A percentile compares a stretch with the other conserved stretches of the same genome.
These are phyloP conservation scores for Metschnikowia kunwiensis DNA, from an alignment of 805 yeast genomes.

Conservation along the genomic window DNA sequence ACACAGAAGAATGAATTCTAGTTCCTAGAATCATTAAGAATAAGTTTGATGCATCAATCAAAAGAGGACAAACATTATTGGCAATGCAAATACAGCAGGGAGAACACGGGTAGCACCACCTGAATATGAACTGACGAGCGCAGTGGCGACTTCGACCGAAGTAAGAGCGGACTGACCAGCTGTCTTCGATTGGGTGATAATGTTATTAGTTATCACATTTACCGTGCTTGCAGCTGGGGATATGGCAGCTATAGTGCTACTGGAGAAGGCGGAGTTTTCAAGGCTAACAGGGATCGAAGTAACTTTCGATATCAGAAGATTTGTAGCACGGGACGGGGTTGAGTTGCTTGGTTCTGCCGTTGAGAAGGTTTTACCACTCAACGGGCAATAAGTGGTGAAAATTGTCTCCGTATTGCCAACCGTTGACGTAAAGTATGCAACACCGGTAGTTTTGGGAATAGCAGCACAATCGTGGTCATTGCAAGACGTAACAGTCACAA, in stretches of 20 bases:
- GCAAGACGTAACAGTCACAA: conserved; percentile 41
- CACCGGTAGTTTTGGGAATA: conserved; percentile 20
- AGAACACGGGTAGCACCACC: conserved; percentile 27
- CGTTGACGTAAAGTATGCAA: conserved; percentile 12
- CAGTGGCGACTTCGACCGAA: conserved; percentile 3
- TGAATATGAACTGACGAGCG: conserved; percentile 23
- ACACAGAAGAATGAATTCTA: too few species aligned
- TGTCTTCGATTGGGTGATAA: conserved; percentile 33
- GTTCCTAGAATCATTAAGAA: too few species aligned
- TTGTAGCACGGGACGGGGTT: too few species aligned
- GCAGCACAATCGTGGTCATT: conserved; percentile 28
- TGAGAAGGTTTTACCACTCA: conserved; percentile 8
- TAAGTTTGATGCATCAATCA: too few species aligned
- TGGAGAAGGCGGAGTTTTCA: too few species aligned
- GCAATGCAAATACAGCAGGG: conserved; percentile 25
- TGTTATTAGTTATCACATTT: conserved; percentile 42
- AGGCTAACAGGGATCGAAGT: too few species aligned
- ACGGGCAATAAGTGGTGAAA: conserved; percentile 17
- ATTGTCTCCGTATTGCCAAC: conserved; percentile 13
- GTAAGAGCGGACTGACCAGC: conserved; percentile 3
- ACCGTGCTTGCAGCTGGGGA: conserved; percentile 22
- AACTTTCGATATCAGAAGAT: too few species aligned
- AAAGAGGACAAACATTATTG: conserved; percentile 21
- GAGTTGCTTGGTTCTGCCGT: too few species aligned
- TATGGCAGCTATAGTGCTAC: neutral